Percentiles rank a stretch among this genome's conserved stretches.
phyloP scores from a whole-genome alignment of 208 protist species.

The Novymonas esmeraldas region DNA sequence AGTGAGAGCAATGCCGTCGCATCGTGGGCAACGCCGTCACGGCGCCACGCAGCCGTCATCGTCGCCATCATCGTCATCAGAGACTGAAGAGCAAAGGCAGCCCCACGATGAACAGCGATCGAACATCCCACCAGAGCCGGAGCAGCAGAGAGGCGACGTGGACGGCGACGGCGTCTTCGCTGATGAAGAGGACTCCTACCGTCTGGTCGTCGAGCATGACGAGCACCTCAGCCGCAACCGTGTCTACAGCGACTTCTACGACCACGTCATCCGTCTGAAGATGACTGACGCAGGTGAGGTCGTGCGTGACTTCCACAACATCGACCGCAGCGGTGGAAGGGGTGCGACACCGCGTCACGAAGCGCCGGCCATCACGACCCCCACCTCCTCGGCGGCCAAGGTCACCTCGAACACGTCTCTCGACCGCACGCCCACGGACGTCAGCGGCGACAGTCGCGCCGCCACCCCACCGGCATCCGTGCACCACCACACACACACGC shows the following conservation, averaged over 20 bases:
- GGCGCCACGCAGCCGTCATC: too few relatives aligned
- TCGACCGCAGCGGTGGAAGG: too few relatives aligned
- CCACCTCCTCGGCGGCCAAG: background rate
- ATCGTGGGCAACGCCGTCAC: too few relatives aligned
- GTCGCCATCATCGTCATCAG: too few relatives aligned
- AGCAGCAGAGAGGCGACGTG: background rate
- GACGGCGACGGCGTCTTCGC: conserved; percentile 8
- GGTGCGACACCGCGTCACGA: too few relatives aligned
- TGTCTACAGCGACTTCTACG: conserved; percentile 31
- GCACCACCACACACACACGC: background rate
- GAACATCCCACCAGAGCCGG: too few relatives aligned
- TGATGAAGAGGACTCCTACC: conserved; percentile 37
- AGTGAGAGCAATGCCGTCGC: too few relatives aligned
- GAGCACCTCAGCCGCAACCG: conserved; percentile 28
- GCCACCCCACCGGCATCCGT: too few relatives aligned
- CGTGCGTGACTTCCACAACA: too few relatives aligned
- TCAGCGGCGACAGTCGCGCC: too few relatives aligned
- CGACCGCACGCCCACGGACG: background rate
- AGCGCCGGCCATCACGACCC: background rate
- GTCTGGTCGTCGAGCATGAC: conserved; percentile 24
- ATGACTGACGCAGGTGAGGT: background rate
- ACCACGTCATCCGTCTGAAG: conserved; percentile 6
- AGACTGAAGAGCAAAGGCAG: too few relatives aligned
- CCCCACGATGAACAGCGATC: too few relatives aligned
- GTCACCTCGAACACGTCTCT: background rate